phyloP scores from a whole-genome alignment of 164 flowering plant species.

The Chimonanthus salicifolius region DNA sequence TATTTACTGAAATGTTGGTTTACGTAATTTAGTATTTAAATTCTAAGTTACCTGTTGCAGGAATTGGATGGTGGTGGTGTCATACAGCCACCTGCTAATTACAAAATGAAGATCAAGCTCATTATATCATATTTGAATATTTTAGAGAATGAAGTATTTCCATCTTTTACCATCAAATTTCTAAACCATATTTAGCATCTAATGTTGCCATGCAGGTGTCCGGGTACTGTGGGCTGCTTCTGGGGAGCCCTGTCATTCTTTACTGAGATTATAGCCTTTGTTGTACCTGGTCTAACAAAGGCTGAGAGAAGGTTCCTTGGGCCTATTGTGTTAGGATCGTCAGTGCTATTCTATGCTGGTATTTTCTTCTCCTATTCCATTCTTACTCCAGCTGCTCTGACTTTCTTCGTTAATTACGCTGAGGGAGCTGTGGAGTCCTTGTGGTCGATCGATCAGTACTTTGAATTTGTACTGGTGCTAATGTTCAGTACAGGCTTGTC shows the following conservation, averaged over 20 bases:
- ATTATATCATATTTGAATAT: no score
- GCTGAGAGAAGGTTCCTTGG: conserved; percentile 83
- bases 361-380: conserved; percentile 73
- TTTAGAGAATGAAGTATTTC: not conserved
- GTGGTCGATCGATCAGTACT: conserved; percentile 98
- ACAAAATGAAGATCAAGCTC: not conserved
- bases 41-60: no score
- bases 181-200: not conserved
- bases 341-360: conserved; percentile 90
- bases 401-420: conserved; percentile 86
- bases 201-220: conserved; percentile 60
- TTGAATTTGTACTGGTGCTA: conserved; percentile 92
- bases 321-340: conserved; percentile 93
- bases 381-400: conserved; percentile 95
- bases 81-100: no score
- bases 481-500: conserved; percentile 97
- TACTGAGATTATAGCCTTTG: conserved; percentile 96
- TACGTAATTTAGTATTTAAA: no score
- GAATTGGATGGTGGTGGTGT: no score
- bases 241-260: conserved; percentile 89
- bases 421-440: conserved; percentile 96
- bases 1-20: no score
- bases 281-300: conserved; percentile 87
- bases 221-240: conserved; percentile 92
- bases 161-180: not conserved